phyloP scores from a whole-genome alignment of 768 basidiomycete genomes.

The Suillus decipiens region DNA sequence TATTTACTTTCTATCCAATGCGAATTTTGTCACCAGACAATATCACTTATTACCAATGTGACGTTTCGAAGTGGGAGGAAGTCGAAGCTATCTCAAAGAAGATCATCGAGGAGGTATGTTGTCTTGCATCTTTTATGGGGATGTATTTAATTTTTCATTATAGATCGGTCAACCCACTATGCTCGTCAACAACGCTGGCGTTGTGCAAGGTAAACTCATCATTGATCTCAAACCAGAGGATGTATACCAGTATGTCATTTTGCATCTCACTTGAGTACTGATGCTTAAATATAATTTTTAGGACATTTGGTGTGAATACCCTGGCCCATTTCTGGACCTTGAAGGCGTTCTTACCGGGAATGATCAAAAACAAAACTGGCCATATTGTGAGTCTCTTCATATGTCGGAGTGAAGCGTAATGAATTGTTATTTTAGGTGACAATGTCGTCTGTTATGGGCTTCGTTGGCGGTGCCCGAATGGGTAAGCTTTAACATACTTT shows the following conservation, averaged over 20 bases:
- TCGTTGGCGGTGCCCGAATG: constrained; percentile 74
- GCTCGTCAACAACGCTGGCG: constrained; percentile 93
- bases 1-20: background rate
- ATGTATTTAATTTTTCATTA: constrained; percentile 7
- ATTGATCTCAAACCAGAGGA: constrained; percentile 80
- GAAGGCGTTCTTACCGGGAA: constrained; percentile 89
- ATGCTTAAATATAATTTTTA: constrained; percentile 30
- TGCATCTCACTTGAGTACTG: background rate
- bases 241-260: constrained; percentile 62
- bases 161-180: constrained; percentile 89
- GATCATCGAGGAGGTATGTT: constrained; percentile 73
- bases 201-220: constrained; percentile 86
- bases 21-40: constrained; percentile 52
- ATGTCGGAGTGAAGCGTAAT: constrained; percentile 8
- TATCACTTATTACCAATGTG: constrained; percentile 85
- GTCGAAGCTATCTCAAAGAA: constrained; percentile 74
- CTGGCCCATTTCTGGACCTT: constrained; percentile 90
- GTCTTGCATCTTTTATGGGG: background rate
- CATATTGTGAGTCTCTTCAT: constrained; percentile 68
- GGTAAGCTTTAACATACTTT: constrained; percentile 45
- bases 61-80: constrained; percentile 87
- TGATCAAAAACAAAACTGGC: constrained; percentile 76
- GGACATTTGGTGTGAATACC: constrained; percentile 89
- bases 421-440: constrained; percentile 56
- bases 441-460: constrained; percentile 72